Base-by-base conservation (phyloP, 805 yeast species). In the Starmera amethionina region DNA sequence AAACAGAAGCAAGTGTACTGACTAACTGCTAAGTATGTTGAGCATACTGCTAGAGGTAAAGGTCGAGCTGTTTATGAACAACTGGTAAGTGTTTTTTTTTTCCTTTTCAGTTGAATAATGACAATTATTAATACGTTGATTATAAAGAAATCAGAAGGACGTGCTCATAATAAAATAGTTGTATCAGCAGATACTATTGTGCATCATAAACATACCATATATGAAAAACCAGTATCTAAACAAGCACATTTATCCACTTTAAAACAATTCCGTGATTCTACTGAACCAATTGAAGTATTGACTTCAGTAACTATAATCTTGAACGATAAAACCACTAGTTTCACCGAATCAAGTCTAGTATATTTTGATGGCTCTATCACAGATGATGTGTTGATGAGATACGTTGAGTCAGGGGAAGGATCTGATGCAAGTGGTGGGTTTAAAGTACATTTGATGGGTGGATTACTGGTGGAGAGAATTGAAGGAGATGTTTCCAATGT, bases 401-500 rank as follows among this genome's bases (percentile, higher is more conserved):
- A 90, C 57, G 81, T 83, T 10, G 69, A 68, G 3, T 63, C 79
- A 2, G 80, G 72, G 18, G 97, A 90, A 56, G 97, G 93, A 1
- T 41, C 68, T 8, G 71, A 72, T 37, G 97, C 85, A 1, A 96
- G 97, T 2, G 98, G 97, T 6, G 98, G 98, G 1, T 89, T 85
- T 63, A 79, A 78, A 50, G 79, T 82, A 43, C 97, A 90, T 60
- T 84, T 80, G 0, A 55, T 58, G 9, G 93, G 94, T 2, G 77
- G 82, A 1, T 53, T 79, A 31, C 61, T 90, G 46, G 75, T 93
- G 47, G 59, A 67, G 16, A 60, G 62, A 13, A 71, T 88, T 11
- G 67, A 68, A 2, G 98, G 98, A 0, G 97, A 90, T 56, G 85
- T 74, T 54, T 77, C 71, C 59, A 90, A 87, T 55, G 83, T 86